A percentile compares a stretch with the other conserved stretches of the same genome.
Conservation (phyloP, 2,329 filamentous ascomycete genomes). For the Colletotrichum orbiculare region DNA sequence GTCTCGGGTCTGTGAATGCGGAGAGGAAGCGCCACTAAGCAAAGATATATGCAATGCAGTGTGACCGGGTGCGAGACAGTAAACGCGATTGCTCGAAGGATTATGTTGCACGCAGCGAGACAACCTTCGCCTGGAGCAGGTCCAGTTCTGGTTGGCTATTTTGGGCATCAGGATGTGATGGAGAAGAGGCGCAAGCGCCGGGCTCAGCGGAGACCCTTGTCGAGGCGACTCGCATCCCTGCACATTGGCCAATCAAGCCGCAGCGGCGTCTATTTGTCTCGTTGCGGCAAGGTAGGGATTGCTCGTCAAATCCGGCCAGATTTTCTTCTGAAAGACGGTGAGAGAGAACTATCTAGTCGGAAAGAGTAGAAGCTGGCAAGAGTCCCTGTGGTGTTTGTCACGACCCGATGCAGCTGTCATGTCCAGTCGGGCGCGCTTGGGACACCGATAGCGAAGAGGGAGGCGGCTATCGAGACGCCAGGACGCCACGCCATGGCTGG, state of each 20-base stretch:
- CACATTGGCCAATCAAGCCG: slow-evolving; percentile 41
- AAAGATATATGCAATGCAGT: slow-evolving; percentile 38
- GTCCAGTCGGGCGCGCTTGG: not conserved
- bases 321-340: slow-evolving; percentile 28
- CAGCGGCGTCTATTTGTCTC: slow-evolving; percentile 35
- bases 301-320: slow-evolving; percentile 18
- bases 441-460: too few relatives aligned
- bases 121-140: slow-evolving; percentile 40
- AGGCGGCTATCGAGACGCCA: slow-evolving; percentile 32
- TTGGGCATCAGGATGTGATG: slow-evolving; percentile 44
- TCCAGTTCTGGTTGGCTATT: slow-evolving; percentile 50
- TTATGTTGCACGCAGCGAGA: slow-evolving; percentile 31
- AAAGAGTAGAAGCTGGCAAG: not conserved
- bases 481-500: too few relatives aligned
- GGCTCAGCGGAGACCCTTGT: slow-evolving; percentile 39
- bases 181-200: slow-evolving; percentile 52
- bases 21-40: slow-evolving; percentile 29
- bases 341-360: not conserved
- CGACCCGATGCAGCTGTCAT: not conserved
- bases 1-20: not conserved
- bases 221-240: slow-evolving; percentile 30
- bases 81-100: slow-evolving; percentile 38
- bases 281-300: slow-evolving; percentile 21
- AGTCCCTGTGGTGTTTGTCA: slow-evolving; percentile 10
- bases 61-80: slow-evolving; percentile 36